Evolutionary conservation across 176 grass and related monocot species (phyloP).

Genomic region (Thinopyrum elongatum): DNA sequence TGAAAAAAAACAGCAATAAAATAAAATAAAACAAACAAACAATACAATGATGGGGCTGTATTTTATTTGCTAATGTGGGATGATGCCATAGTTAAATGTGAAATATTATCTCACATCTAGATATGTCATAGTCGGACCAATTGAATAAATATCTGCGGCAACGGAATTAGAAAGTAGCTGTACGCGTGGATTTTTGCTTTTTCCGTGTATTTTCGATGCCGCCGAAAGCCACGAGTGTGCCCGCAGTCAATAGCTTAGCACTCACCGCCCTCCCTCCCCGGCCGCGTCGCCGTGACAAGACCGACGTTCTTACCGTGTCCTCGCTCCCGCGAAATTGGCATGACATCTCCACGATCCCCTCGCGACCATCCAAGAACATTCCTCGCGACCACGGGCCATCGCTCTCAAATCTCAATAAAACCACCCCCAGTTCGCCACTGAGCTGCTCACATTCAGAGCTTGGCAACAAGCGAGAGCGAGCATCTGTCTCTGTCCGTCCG

Average conservation of each 20-base stretch:
- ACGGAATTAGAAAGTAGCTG: no score
- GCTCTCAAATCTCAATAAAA: neutral
- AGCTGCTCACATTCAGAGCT: neutral
- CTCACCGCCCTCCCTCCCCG: neutral
- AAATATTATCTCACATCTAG: no score
- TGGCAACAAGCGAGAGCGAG: neutral
- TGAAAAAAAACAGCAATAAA: no score
- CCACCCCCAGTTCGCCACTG: neutral
- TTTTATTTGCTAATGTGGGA: no score
- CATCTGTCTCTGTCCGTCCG: neutral
- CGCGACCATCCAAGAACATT: neutral
- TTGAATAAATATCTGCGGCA: no score
- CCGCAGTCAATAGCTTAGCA: neutral
- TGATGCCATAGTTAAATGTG: no score
- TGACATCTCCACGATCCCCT: neutral
- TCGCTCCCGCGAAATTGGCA: neutral
- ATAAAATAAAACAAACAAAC: no score
- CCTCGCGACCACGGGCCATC: neutral
- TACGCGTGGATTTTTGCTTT: neutral
- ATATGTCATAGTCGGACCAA: no score
- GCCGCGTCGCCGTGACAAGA: neutral
- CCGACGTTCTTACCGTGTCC: neutral
- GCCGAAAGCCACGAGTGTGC: no score
- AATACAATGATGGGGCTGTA: no score
- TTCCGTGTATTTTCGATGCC: neutral